Percentiles rank a stretch among this genome's conserved stretches.
Evolutionary conservation across 768 basidiomycete genomes (phyloP).

Genomic region (Agrocybe praecox): DNA sequence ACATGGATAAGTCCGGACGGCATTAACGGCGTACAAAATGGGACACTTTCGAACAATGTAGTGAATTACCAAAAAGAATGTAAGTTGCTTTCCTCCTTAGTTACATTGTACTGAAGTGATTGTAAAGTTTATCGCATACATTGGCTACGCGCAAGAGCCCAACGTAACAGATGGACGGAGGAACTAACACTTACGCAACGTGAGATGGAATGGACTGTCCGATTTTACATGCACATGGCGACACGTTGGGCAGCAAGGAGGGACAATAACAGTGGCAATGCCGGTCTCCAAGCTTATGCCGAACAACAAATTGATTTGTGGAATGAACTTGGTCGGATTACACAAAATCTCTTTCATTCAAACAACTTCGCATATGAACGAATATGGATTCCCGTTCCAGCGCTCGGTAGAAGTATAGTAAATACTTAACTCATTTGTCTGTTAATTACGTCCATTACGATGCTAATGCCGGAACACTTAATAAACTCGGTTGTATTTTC

Average conservation of each 20-base stretch:
- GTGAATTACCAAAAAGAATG: background rate
- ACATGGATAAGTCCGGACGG: background rate
- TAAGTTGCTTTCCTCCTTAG: background rate
- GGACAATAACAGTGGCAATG: background rate
- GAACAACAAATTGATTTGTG: constrained; percentile 6
- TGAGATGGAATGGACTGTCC: constrained; percentile 12
- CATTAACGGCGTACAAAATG: background rate
- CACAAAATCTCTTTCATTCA: background rate
- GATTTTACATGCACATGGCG: background rate
- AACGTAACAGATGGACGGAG: constrained; percentile 5
- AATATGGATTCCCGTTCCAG: background rate
- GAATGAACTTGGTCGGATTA: constrained; percentile 5
- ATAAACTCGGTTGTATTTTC: too few species aligned
- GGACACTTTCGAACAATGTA: background rate
- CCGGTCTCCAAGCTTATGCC: background rate
- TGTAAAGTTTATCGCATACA: constrained; percentile 6
- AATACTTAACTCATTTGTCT: too few species aligned
- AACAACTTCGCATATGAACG: background rate
- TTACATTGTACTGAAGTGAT: background rate
- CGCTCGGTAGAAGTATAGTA: too few species aligned
- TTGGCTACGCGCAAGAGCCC: constrained; percentile 11
- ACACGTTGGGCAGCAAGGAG: background rate
- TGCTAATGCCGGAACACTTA: too few species aligned
- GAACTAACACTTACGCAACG: background rate
- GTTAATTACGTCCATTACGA: background rate